phyloP scores from a whole-genome alignment of 2,329 filamentous ascomycete genomes.

The Aspergillus pseudoglaucus region DNA sequence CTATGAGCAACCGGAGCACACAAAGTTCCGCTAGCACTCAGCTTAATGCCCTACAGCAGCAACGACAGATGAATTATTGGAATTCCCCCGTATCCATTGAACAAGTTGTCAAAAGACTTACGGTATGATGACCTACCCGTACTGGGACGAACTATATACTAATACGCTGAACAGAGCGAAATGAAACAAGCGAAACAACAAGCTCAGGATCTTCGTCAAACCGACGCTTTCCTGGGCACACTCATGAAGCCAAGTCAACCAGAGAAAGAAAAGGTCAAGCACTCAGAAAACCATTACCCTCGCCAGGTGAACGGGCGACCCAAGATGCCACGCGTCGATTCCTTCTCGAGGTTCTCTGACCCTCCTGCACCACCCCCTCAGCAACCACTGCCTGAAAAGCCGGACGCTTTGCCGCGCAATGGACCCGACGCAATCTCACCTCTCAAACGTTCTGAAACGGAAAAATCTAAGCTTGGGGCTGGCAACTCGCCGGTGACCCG shows the following conservation, averaged over 20 bases:
- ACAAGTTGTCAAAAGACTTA: conserved; percentile 81
- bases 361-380: conserved; percentile 90
- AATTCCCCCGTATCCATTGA: conserved; percentile 86
- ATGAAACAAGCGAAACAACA: conserved; percentile 86
- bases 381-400: conserved; percentile 88
- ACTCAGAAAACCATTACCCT: conserved; percentile 38
- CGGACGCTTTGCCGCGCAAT: conserved; percentile 55
- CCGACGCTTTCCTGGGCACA: conserved; percentile 71
- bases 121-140: conserved; percentile 45
- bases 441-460: conserved; percentile 68
- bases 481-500: conserved; percentile 40
- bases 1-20: conserved; percentile 54
- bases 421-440: conserved; percentile 44
- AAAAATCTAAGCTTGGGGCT: conserved; percentile 56
- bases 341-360: conserved; percentile 81
- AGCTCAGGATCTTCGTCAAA: conserved; percentile 74
- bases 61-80: conserved; percentile 74
- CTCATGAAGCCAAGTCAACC: conserved; percentile 66
- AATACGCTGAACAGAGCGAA: conserved; percentile 60
- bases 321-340: conserved; percentile 57
- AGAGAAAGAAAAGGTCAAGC: conserved; percentile 44
- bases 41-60: conserved; percentile 57
- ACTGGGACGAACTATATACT: conserved; percentile 15
- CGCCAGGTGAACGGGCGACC: conserved; percentile 41
- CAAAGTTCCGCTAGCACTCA: conserved; percentile 52